Percentiles rank a stretch among this genome's conserved stretches.
These are phyloP conservation scores for Sanghuangporus weigelae DNA, from an alignment of 1,284 basidiomycete genomes.

Conservation along the genomic window DNA sequence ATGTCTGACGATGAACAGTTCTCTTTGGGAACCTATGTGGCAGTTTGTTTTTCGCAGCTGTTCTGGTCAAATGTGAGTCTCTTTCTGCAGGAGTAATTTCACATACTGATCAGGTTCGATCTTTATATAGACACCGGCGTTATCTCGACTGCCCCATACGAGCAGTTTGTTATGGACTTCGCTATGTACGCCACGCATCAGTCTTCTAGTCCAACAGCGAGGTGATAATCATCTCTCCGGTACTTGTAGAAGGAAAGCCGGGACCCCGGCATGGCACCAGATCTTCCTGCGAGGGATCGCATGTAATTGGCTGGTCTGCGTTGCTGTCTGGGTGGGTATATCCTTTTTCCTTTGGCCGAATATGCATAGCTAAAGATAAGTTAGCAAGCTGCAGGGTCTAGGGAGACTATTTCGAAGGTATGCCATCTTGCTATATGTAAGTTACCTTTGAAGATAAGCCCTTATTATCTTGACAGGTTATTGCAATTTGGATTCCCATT, in stretches of 20 bases:
- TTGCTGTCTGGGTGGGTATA: slow-evolving; percentile 68
- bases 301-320: slow-evolving; percentile 74
- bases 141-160: slow-evolving; percentile 53
- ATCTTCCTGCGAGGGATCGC: slow-evolving; percentile 74
- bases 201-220: not conserved
- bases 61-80: slow-evolving; percentile 58
- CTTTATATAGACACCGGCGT: slow-evolving; percentile 46
- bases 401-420: slow-evolving; percentile 68
- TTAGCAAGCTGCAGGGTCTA: slow-evolving; percentile 70
- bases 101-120: not conserved
- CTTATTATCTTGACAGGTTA: slow-evolving; percentile 34
- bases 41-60: slow-evolving; percentile 64
- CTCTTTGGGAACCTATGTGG: slow-evolving; percentile 69
- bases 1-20: slow-evolving; percentile 34
- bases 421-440: not conserved
- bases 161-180: slow-evolving; percentile 44
- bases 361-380: not conserved
- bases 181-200: slow-evolving; percentile 41
- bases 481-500: slow-evolving; percentile 72
- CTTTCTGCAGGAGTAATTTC: slow-evolving; percentile 1
- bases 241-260: slow-evolving; percentile 49
- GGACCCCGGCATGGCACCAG: slow-evolving; percentile 64
- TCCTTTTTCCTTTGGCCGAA: not conserved
- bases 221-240: not conserved
- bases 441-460: not conserved